These are phyloP conservation scores for Anastatica hierochuntica DNA, from an alignment of 345 rosid genomes.

Conservation along the genomic window DNA sequence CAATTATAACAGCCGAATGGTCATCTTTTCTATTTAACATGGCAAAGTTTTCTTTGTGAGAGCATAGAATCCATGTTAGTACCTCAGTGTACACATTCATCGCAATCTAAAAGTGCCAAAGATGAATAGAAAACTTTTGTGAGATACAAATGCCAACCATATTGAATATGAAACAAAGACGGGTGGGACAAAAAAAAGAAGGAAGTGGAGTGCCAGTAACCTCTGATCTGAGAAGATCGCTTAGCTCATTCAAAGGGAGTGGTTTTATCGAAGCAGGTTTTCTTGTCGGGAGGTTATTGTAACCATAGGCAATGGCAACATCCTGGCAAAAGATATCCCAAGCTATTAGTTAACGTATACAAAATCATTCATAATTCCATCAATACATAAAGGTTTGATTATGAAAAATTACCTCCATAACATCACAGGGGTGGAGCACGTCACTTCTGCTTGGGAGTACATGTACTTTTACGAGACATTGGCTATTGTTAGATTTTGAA, in stretches of 20 bases:
- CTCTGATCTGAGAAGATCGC: conserved; percentile 75
- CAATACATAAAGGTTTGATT: neutral
- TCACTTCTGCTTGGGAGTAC: conserved; percentile 88
- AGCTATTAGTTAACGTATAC: neutral
- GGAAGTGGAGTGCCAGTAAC: conserved; percentile 25
- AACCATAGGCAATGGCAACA: conserved; percentile 94
- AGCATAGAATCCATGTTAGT: conserved; percentile 69
- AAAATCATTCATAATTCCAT: neutral
- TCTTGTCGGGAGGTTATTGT: conserved; percentile 66
- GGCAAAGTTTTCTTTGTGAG: conserved; percentile 54
- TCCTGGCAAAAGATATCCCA: conserved; percentile 39
- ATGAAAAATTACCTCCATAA: conserved; percentile 64
- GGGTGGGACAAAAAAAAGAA: neutral
- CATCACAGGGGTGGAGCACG: conserved; percentile 88
- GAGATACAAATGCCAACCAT: conserved; percentile 6
- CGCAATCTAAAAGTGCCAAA: conserved; percentile 43
- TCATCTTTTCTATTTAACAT: conserved; percentile 64
- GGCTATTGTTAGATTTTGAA: conserved; percentile 23
- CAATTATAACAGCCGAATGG: conserved; percentile 50
- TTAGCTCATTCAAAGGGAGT: conserved; percentile 59
- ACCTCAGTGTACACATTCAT: conserved; percentile 76
- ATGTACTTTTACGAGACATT: conserved; percentile 35
- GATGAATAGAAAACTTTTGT: neutral
- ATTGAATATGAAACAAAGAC: neutral
- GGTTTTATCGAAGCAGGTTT: conserved; percentile 57